Base-by-base conservation (phyloP, 1,284 basidiomycete species). In the Marasmius oreades region DNA sequence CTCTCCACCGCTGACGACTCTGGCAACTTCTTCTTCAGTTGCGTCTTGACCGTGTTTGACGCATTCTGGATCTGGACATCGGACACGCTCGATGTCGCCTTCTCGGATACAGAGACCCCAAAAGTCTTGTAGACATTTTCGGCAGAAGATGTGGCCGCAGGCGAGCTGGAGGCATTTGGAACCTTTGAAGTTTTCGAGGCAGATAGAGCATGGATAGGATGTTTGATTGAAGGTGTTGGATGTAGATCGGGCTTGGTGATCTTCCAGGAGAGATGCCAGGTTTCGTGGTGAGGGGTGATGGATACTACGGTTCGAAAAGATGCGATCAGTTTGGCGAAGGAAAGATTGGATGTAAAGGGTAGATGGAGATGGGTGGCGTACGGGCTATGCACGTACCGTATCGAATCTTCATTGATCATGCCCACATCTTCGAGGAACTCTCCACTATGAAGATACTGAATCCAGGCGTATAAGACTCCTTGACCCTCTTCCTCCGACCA, bases 81-180 rank as follows among this genome's bases (percentile, higher is more conserved):
- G 80, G 0, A 93, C 89, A 24, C 77, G 75, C 20, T 73, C 76
- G 4, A 91, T 76, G 58, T 87, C 82, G 12, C 90, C 90, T 67
- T 93, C 90, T 51, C 71, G 72, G 55, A 93, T 87, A 64, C 84
- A 86, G 45, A 91, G 67, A 53, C 77, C 76, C 88, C 90, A 93
- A 66, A 86, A 92, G 61, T 88, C 84, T 53, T 76, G 74, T 37
- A 93, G 69, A 66, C 90, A 93, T 8, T 76, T 66, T 23, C 81
- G 78, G 67, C 90, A 93, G 67, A 91, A 92, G 16, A 90, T 78
- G 67, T 92, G 90, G 1, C 68, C 67, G 65, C 91, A 93, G 2
- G 74, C 66, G 23, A 93, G 74, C 56, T 80, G 74, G 11, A 91
- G 64, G 65, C 90, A 92, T 59, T 80, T 78, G 0, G 79, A 73